Conservation (phyloP, 805 yeast genomes). For the Saccharomycopsis schoenii region DNA sequence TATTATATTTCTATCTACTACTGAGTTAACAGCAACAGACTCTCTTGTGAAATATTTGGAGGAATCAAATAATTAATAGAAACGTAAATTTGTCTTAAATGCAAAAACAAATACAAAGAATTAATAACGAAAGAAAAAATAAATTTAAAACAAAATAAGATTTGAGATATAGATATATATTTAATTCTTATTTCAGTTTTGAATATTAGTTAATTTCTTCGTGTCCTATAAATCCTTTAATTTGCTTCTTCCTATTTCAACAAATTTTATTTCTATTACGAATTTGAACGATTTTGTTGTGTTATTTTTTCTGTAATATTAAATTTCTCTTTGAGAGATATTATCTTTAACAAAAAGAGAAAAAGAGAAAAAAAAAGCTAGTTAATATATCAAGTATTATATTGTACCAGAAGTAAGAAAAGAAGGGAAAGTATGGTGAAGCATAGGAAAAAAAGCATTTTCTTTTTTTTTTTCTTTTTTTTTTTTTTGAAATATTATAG, state of each 20-base stretch:
- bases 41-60: not conserved
- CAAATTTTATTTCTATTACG: not conserved
- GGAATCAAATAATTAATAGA: not conserved
- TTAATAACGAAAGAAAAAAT: not conserved
- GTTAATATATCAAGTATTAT: not conserved
- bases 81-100: not conserved
- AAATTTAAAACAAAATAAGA: not conserved
- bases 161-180: not conserved
- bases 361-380: not conserved
- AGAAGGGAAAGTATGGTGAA: not conserved
- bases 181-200: not conserved
- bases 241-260: not conserved
- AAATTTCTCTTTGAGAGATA: not conserved
- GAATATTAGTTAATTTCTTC: not conserved
- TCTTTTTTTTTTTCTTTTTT: not conserved
- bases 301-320: not conserved
- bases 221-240: not conserved
- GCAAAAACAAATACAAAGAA: not conserved
- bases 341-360: not conserved
- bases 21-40: conserved; percentile 1
- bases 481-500: not conserved
- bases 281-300: not conserved
- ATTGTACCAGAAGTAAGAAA: not conserved
- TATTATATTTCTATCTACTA: not conserved
- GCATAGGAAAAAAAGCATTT: not conserved